Base-by-base conservation (phyloP, 257 asterid species). In the Jasminum sambac region DNA sequence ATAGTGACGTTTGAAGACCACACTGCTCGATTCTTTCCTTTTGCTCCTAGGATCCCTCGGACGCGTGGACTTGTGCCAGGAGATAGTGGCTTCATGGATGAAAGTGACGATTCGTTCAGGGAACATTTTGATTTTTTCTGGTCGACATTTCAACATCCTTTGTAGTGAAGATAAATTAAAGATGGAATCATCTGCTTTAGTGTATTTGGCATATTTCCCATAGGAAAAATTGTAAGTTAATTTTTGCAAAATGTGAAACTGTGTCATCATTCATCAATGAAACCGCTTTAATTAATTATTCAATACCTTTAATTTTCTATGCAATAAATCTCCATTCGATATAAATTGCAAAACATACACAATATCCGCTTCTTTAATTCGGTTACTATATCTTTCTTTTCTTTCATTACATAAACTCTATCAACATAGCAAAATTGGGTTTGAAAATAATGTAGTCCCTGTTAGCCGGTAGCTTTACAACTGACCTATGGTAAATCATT, bases 101-200 rank as follows among this genome's bases (percentile, higher is more conserved):
- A 88, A 69, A 82, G 74, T 76, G 96, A 85, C 68, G 90, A 88
- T 79, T 77, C 96, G 40, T 87, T 85, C 78, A 80, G 81, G 83
- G 99, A 95, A 82, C 88, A 91, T 41, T 88, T 90, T 66, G 94
- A 93, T 80, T 84, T 97, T n/a, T 75, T 86, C 96, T 16, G 84
- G 84, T 46, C 91, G 81, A 69, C 89, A 84, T 64, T 88, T 91
- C 76, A 92, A 87, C 85, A 89, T 95, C 68, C 80, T 95, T 77
- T 91, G 96, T 82, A 95, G 99, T 79, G 99, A 89, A 74, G 98
- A 95, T 80, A 83, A n/a, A n/a, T n/a, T n/a, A n/a, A 71, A 78
- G 95, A 83, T 89, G 99, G 99, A 82, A 88, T 72, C 72, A 84
- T 95, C 64, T 88, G 94, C 84, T 91, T 95, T 36, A 89, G 88